Evolutionary conservation across 1,284 basidiomycete genomes (phyloP).

Genomic region (Papiliotrema flavescens): DNA sequence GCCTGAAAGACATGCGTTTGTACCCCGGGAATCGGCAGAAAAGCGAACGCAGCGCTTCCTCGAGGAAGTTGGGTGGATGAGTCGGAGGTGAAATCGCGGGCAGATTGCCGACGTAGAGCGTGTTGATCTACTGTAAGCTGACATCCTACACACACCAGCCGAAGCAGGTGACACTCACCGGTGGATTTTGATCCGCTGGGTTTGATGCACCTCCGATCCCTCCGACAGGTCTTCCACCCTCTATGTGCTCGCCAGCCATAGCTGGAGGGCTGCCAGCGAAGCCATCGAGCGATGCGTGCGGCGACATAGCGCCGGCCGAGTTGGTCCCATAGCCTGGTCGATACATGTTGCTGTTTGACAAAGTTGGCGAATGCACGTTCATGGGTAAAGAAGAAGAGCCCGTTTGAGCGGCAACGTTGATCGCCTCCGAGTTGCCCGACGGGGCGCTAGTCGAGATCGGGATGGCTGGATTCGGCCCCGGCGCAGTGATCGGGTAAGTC

Average conservation of each 20-base stretch:
- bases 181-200: conserved; percentile 82
- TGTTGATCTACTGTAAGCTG: conserved; percentile 66
- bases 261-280: conserved; percentile 25
- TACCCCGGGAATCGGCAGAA: conserved; percentile 78
- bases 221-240: conserved; percentile 15
- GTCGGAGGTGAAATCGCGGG: conserved; percentile 65
- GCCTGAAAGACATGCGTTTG: conserved; percentile 86
- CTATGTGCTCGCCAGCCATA: conserved; percentile 19
- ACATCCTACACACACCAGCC: not conserved
- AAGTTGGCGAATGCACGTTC: not conserved
- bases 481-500: too few relatives aligned
- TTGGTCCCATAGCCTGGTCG: not conserved
- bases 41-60: conserved; percentile 75
- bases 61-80: conserved; percentile 71
- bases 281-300: not conserved
- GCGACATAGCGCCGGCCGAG: not conserved
- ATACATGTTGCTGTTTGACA: not conserved
- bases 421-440: too few relatives aligned
- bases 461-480: too few relatives aligned
- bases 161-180: conserved; percentile 54
- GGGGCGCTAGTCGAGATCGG: too few relatives aligned
- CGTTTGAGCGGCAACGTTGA: too few relatives aligned
- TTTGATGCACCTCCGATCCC: conserved; percentile 46
- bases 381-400: too few relatives aligned
- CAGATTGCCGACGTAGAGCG: conserved; percentile 89